Evolutionary conservation across 306 rosid genomes (phyloP).

Genomic region (Trifolium subterraneum): DNA sequence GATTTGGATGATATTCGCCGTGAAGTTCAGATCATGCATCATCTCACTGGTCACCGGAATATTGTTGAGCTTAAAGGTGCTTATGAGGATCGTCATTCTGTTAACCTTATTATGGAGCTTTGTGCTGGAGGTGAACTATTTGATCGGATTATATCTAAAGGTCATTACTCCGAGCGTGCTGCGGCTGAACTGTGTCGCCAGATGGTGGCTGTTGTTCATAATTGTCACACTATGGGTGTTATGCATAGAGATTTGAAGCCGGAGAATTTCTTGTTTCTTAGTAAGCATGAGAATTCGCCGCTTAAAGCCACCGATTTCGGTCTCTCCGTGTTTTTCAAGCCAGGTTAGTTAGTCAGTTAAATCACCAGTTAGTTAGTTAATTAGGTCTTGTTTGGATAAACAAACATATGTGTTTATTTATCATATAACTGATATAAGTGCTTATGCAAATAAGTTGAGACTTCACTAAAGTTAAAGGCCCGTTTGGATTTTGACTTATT

Average conservation of each 20-base stretch:
- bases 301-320: conserved; percentile 95
- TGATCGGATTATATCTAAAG: conserved; percentile 84
- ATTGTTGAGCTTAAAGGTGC: conserved; percentile 93
- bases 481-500: too few relatives aligned
- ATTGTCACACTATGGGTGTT: conserved; percentile 94
- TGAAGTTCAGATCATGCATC: conserved; percentile 98
- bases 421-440: too few relatives aligned
- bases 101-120: conserved; percentile 91
- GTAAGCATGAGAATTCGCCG: conserved; percentile 69
- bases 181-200: conserved; percentile 86
- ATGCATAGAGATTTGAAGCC: conserved; percentile 94
- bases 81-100: conserved; percentile 91
- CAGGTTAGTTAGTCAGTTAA: conserved; percentile 45
- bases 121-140: conserved; percentile 98
- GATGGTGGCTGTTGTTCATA: conserved; percentile 83
- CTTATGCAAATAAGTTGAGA: too few relatives aligned
- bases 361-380: not conserved
- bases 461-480: too few relatives aligned
- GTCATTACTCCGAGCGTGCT: conserved; percentile 91
- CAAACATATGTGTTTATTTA: too few relatives aligned
- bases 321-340: conserved; percentile 89
- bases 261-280: conserved; percentile 83
- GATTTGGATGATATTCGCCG: conserved; percentile 93
- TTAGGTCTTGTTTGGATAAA: not conserved
- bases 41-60: conserved; percentile 92